These are phyloP conservation scores for Nothophaeocryptopus gaeumannii DNA, from an alignment of 2,329 filamentous ascomycete species.

Conservation along the genomic window DNA sequence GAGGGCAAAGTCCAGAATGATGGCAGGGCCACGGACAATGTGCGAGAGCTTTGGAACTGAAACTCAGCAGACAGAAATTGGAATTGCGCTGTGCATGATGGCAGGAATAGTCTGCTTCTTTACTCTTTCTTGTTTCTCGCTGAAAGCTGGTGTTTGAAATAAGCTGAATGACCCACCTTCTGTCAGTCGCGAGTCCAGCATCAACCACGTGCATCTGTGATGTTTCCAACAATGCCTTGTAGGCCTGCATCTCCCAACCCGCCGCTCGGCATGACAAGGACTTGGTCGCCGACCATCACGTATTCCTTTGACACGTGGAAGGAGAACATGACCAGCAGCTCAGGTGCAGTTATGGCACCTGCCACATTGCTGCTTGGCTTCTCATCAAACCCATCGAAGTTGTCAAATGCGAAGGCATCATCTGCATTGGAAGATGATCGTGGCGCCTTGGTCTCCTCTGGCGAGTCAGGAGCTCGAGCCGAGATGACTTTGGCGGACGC, in stretches of 20 bases:
- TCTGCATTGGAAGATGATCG: conserved; percentile 36
- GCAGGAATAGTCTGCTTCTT: too few relatives aligned
- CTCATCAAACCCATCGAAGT: conserved; percentile 16
- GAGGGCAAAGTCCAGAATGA: too few relatives aligned
- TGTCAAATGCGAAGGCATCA: conserved; percentile 28
- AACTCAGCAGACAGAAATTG: too few relatives aligned
- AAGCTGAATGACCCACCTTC: too few relatives aligned
- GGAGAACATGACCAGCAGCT: conserved; percentile 61
- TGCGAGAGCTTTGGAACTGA: too few relatives aligned
- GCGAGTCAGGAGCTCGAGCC: conserved; percentile 33
- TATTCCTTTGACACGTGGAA: conserved; percentile 69
- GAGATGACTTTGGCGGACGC: conserved; percentile 70
- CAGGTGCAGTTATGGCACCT: conserved; percentile 24
- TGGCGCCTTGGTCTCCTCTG: conserved; percentile 1
- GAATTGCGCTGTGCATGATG: too few relatives aligned
- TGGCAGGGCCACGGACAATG: too few relatives aligned
- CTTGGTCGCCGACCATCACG: conserved; percentile 67
- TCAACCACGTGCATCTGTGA: conserved; percentile 42
- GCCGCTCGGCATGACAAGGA: conserved; percentile 70
- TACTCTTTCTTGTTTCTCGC: too few relatives aligned
- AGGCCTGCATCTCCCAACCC: conserved; percentile 61
- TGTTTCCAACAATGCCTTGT: conserved; percentile 69
- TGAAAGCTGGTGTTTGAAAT: too few relatives aligned
- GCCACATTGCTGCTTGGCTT: conserved; percentile 21
- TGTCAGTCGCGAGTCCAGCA: neutral